Evolutionary conservation across 768 basidiomycete species (phyloP), one percentile per base, ranked within the genome.

Genomic region (Trametes cingulata): DNA sequence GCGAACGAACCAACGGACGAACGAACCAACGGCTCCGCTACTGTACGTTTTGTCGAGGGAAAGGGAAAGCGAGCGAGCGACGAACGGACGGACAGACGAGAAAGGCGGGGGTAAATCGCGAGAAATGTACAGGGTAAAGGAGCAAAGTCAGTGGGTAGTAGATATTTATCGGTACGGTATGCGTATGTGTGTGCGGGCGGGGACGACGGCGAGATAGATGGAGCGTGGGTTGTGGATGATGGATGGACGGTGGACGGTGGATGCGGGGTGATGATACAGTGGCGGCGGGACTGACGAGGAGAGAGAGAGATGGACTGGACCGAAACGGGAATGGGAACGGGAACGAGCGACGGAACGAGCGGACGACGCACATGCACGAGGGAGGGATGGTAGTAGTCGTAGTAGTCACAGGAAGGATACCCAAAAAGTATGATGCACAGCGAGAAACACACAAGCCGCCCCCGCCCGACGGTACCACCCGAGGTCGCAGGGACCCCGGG

Each of bases 151-250:
- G 20, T 43, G 58, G 43, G 45, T 53, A 57, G 55, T 49, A 33
- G 36, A 40, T 43, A 58, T 62, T 62, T 62, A 62, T 43, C 52
- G 45, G 56, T 62, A 58, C 61, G 51, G 61, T 62, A 62, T 58
- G 15, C 37, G 33, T 61, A 56, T 36, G 45, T 12, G 33, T 22
- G 17, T 10, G 27, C 46, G 50, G n/a, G 41, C 20, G 27, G 17
- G 22, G 25, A n/a, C 29, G 27, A n/a, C 20, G 19, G 40, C 25
- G 46, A 13, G 25, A 56, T 61, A 62, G 24, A 62, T 62, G 61
- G 58, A 58, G 61, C 61, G 55, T 51, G 51, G 61, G n/a, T n/a
- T n/a, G n/a, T n/a, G 10, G 29, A 33, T 33, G 29, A 33, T 33
- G 10, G 29, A 33, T 33, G 29, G 10, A 33, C 10, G 29, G 29